Conservation (phyloP, 495 filamentous ascomycete species). For the Hypoxylon fuscum region DNA sequence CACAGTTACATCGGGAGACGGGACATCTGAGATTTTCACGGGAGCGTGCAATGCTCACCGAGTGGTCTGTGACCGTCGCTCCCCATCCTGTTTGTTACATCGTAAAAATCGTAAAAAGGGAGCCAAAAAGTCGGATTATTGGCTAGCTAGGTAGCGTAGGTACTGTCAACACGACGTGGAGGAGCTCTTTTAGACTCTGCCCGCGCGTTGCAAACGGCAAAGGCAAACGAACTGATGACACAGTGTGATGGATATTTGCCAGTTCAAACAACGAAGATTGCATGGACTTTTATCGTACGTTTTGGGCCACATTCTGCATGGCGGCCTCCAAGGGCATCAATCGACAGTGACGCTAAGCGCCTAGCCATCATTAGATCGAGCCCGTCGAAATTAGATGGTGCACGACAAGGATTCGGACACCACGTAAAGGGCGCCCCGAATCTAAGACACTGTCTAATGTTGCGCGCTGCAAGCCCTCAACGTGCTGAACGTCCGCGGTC, state of each 20-base stretch:
- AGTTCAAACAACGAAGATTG: no score
- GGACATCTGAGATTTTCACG: conserved; percentile 14
- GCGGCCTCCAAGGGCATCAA: conserved; percentile 3
- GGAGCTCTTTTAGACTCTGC: no score
- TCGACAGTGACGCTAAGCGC: conserved; percentile 6
- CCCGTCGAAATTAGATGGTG: conserved; percentile 4
- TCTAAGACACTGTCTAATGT: conserved; percentile 17
- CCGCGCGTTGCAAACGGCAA: no score
- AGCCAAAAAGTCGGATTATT: no score
- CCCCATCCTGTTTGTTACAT: neutral
- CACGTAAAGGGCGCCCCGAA: neutral
- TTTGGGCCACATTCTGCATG: no score
- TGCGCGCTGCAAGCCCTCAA: conserved; percentile 10
- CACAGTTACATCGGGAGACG: conserved; percentile 13
- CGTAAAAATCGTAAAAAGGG: neutral
- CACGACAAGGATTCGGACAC: neutral
- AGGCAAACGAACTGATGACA: no score
- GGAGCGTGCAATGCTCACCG: conserved; percentile 5
- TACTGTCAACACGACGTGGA: no score
- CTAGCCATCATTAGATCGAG: conserved; percentile 8
- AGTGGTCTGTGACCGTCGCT: neutral
- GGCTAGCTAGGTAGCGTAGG: no score
- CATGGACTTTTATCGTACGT: no score
- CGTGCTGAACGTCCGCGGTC: conserved; percentile 13
- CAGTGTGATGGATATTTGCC: neutral